Percentiles rank a stretch among this genome's conserved stretches.
phyloP scores from a whole-genome alignment of 306 rosid species.

The Lotus japonicus region DNA sequence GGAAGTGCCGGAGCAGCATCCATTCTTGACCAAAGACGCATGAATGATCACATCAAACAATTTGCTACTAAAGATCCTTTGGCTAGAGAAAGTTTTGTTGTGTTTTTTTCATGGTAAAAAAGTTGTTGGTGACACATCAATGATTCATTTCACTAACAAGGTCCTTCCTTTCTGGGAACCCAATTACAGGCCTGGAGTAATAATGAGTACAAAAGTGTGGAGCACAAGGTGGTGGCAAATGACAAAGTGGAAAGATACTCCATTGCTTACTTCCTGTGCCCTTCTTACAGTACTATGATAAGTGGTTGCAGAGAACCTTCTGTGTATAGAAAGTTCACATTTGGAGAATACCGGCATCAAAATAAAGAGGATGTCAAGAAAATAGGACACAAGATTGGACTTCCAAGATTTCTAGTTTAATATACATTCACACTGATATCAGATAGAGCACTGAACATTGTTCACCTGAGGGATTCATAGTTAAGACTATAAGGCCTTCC shows the following conservation, averaged over 20 bases:
- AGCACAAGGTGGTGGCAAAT: constrained; percentile 74
- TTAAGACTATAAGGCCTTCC: not conserved
- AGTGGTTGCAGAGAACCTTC: constrained; percentile 67
- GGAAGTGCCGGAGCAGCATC: constrained; percentile 5
- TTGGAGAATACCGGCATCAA: constrained; percentile 68
- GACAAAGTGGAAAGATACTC: constrained; percentile 62
- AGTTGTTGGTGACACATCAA: not conserved
- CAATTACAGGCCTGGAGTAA: constrained; percentile 83
- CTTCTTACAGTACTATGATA: constrained; percentile 61
- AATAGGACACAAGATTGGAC: constrained; percentile 70
- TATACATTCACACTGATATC: not conserved
- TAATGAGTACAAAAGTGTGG: constrained; percentile 71
- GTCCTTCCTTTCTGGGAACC: constrained; percentile 12
- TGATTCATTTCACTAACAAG: constrained; percentile 15
- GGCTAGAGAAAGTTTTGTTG: not conserved
- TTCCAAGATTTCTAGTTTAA: constrained; percentile 51
- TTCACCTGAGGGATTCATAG: not conserved
- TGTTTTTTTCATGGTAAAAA: too few species aligned
- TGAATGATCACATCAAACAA: not conserved
- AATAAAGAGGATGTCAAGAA: constrained; percentile 69
- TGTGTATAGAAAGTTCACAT: constrained; percentile 65
- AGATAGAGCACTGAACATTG: not conserved
- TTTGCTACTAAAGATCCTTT: not conserved
- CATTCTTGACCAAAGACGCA: constrained; percentile 18
- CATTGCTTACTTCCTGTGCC: constrained; percentile 80